phyloP scores from a whole-genome alignment of 2,329 filamentous ascomycete genomes.

The Elsinoe ampelina region DNA sequence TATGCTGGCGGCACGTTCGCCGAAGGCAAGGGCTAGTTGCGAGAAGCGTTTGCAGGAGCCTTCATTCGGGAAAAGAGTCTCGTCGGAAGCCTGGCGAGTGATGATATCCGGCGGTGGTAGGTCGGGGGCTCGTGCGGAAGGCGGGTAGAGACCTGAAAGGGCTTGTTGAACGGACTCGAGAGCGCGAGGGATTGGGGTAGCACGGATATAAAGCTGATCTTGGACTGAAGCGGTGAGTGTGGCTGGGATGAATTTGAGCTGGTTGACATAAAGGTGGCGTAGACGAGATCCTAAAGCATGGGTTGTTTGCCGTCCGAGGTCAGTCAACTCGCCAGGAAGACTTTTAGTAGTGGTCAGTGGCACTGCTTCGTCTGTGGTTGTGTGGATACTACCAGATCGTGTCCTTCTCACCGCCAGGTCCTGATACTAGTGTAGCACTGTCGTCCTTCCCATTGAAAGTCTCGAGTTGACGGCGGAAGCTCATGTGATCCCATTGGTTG shows the following conservation, averaged over 20 bases:
- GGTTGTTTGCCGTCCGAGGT: conserved; percentile 42
- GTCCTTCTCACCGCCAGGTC: conserved; percentile 62
- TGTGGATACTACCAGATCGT: conserved; percentile 59
- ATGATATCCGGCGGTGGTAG: conserved; percentile 38
- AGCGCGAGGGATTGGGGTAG: conserved; percentile 42
- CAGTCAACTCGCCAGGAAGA: conserved; percentile 42
- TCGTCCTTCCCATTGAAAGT: conserved; percentile 56
- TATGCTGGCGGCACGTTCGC: conserved; percentile 36
- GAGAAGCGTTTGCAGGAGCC: conserved; percentile 40
- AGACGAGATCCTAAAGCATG: conserved; percentile 39
- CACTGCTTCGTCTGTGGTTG: neutral
- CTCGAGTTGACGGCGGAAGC: conserved; percentile 67
- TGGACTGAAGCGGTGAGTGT: conserved; percentile 33
- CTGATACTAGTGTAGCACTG: conserved; percentile 54
- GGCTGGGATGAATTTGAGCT: conserved; percentile 40
- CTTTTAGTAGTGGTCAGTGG: conserved; percentile 18
- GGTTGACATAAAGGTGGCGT: conserved; percentile 41
- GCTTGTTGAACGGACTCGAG: conserved; percentile 43
- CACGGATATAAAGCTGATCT: conserved; percentile 35
- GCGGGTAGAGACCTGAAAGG: conserved; percentile 41
- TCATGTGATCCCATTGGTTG: conserved; percentile 49
- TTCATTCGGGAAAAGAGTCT: conserved; percentile 44
- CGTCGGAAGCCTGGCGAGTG: conserved; percentile 36
- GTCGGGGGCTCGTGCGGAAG: conserved; percentile 32
- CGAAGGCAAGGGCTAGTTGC: conserved; percentile 39